Evolutionary conservation across 148 eudicot species (phyloP).

Genomic region (Nepenthes gracilis): DNA sequence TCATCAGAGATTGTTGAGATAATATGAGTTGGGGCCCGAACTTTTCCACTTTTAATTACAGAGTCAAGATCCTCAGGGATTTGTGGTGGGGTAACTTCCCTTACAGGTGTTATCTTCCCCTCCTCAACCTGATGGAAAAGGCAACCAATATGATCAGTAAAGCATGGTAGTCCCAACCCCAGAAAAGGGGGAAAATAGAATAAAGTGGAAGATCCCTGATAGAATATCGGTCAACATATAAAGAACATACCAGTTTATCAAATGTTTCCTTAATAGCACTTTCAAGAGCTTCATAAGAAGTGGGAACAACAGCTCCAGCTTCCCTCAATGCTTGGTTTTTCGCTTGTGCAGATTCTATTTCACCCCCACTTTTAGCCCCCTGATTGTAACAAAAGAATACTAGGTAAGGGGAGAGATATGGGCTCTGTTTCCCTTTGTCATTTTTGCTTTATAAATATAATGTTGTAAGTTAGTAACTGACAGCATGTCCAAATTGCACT

Average conservation of each 20-base stretch:
- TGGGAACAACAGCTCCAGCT: constrained; percentile 92
- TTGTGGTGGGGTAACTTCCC: constrained; percentile 91
- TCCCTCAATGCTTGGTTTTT: constrained; percentile 91
- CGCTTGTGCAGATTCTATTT: constrained; percentile 95
- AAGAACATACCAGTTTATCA: constrained; percentile 49
- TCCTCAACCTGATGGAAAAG: constrained; percentile 39
- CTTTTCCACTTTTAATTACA: constrained; percentile 96
- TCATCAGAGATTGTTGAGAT: constrained; percentile 98
- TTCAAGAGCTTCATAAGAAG: constrained; percentile 90
- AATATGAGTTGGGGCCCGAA: constrained; percentile 96
- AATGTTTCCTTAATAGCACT: constrained; percentile 70
- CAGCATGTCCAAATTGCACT: constrained; percentile 99
- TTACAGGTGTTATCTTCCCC: constrained; percentile 64
- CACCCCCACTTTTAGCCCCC: constrained; percentile 99
- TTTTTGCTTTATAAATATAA: not conserved
- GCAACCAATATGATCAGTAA: not conserved
- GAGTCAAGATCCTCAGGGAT: constrained; percentile 91
- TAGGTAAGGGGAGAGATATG: not conserved
- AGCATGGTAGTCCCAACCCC: not conserved
- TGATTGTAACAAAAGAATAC: constrained; percentile 10
- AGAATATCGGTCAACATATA: not conserved
- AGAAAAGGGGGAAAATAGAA: not conserved
- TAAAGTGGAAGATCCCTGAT: not conserved
- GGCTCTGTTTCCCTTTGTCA: not conserved
- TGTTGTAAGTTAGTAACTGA: constrained; percentile 21